Percentiles rank a stretch among this genome's conserved stretches.
These are phyloP conservation scores for Entomortierella lignicola DNA, from an alignment of 192 early-diverging fungal species.

Conservation along the genomic window DNA sequence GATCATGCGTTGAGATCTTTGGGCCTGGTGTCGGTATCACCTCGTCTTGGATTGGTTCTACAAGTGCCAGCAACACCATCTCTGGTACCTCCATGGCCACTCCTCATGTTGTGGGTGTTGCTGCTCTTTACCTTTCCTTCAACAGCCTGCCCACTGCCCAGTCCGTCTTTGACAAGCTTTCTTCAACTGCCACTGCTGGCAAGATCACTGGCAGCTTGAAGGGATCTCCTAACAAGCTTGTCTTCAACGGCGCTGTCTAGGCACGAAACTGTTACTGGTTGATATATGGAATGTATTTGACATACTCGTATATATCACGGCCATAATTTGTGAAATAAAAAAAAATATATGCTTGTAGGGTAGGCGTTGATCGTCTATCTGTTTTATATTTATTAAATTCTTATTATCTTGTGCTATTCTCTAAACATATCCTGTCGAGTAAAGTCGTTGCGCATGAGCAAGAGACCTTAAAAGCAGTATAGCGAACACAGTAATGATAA, in stretches of 20 bases:
- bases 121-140: background rate
- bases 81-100: background rate
- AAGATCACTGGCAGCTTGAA: background rate
- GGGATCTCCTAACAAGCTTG: background rate
- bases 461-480: no score
- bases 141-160: background rate
- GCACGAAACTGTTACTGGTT: background rate
- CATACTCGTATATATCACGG: background rate
- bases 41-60: background rate
- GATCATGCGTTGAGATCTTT: background rate
- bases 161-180: background rate
- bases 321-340: no score
- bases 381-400: no score
- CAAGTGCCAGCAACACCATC: background rate
- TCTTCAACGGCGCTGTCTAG: background rate
- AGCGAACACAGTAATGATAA: no score
- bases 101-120: background rate
- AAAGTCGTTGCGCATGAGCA: no score
- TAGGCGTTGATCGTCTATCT: no score
- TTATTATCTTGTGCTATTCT: no score
- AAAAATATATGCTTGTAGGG: no score
- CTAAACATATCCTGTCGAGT: no score
- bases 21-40: background rate
- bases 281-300: no score
- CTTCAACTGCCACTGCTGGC: background rate